Evolutionary conservation across 2,329 filamentous ascomycete species (phyloP), one percentile per base, ranked within the genome.

Genomic region (Curvularia hawaiiensis): DNA sequence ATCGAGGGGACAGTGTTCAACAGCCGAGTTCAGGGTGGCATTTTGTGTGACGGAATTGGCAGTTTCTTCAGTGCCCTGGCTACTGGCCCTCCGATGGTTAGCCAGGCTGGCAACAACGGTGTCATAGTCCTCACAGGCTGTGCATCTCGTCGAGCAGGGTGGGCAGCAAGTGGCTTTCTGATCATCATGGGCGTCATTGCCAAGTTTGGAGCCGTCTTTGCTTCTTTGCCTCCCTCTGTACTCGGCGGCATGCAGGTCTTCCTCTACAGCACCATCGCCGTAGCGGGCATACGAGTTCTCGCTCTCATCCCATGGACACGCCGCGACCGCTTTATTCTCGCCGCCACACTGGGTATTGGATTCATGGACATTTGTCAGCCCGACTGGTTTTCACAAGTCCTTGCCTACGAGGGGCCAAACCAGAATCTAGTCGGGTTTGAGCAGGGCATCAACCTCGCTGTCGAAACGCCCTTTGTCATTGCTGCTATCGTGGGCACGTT

Each of bases 161-260:
- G 69, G 67, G 62, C 62, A n/a, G 69, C 68, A 16, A 67, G 66
- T 35, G 64, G 51, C 10, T 66, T 72, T 56, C 58, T 72, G 26
- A 52, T 71, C 16, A 59, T 72, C 4, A 71, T 71, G 66, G 69
- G 67, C 5, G 57, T 71, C 8, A 54, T 70, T 28, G 68, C 67
- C 6, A 72, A 72, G 39, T 70, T 72, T 22, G 68, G 69, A 7
- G 67, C 68, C 9, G 59, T 72, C 2, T 69, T 71, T 53, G 68
- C 69, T 22, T 68, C 63, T 7, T 70, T 72, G 65, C 67, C 66
- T 16, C 68, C 69, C 3, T 78, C 79, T 5, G 78, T 81, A 7
- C 70, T 82, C 1, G 79, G 79, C 5, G 79, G 79, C 9, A 82
- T 82, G 78, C 79, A 81, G 57, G 66, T 71, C 9, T 72, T 70